Evolutionary conservation across 1,139 yeast species (phyloP).

Genomic region (Spencermartinsiella ligniputridi): DNA sequence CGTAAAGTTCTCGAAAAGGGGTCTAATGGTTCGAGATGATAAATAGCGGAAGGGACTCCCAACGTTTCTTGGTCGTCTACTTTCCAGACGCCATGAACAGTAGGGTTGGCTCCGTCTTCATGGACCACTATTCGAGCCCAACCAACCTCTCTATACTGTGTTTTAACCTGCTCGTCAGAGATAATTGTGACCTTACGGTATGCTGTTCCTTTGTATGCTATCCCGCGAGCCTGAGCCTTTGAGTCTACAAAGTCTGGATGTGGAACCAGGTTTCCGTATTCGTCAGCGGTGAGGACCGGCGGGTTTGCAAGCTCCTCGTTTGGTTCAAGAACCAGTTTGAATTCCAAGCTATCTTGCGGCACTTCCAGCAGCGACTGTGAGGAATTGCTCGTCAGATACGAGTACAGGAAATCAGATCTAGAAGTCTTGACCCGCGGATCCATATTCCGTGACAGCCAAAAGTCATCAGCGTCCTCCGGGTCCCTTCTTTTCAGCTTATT

Average conservation of each 20-base stretch:
- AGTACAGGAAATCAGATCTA: constrained; percentile 23
- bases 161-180: constrained; percentile 17
- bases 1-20: constrained; percentile 16
- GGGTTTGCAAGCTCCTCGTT: constrained; percentile 14
- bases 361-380: constrained; percentile 22
- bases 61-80: constrained; percentile 32
- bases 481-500: constrained; percentile 3
- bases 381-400: constrained; percentile 27
- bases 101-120: constrained; percentile 15
- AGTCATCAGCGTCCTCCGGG: background rate
- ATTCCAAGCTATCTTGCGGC: constrained; percentile 25
- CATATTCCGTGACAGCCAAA: background rate
- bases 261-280: constrained; percentile 18
- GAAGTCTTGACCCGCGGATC: constrained; percentile 7
- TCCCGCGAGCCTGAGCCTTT: background rate
- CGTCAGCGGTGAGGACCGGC: constrained; percentile 15
- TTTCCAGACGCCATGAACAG: constrained; percentile 31
- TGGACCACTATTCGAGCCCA: constrained; percentile 33
- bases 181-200: constrained; percentile 24
- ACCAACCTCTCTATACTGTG: constrained; percentile 28
- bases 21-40: constrained; percentile 24
- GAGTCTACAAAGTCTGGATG: constrained; percentile 3
- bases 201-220: constrained; percentile 28
- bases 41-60: constrained; percentile 31
- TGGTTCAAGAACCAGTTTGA: constrained; percentile 28